Conservation (phyloP, 2,329 filamentous ascomycete genomes). For the Elsinoe necatrix region DNA sequence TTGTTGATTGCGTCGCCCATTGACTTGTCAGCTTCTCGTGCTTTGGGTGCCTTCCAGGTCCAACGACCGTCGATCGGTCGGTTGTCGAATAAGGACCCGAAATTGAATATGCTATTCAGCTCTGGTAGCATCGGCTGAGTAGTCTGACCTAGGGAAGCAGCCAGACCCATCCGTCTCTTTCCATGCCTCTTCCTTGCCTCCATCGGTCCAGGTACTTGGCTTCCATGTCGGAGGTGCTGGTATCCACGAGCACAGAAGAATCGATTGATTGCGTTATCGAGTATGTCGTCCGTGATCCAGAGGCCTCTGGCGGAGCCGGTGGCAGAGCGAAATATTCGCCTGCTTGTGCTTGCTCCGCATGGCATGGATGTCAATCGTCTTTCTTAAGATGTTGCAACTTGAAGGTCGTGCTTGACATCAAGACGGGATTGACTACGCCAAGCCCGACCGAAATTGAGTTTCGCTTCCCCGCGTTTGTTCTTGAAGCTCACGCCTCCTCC, state of each 20-base stretch:
- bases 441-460: conserved; percentile 9
- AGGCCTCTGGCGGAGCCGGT: neutral
- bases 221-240: neutral
- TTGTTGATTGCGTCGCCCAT: neutral
- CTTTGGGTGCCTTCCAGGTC: conserved; percentile 2
- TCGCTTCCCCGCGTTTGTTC: conserved; percentile 11
- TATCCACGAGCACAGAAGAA: neutral
- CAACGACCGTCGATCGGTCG: conserved; percentile 9
- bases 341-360: neutral
- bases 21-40: neutral
- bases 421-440: neutral
- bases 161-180: conserved; percentile 7
- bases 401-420: neutral
- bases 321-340: neutral
- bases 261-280: neutral
- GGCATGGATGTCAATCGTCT: conserved; percentile 5
- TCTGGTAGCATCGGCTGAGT: neutral
- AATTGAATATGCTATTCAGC: neutral
- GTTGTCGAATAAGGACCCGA: neutral
- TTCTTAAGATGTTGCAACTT: too few species aligned
- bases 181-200: conserved; percentile 7
- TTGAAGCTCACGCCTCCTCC: conserved; percentile 3
- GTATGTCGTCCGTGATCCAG: conserved; percentile 12
- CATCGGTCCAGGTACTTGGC: conserved; percentile 11
- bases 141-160: neutral